These are phyloP conservation scores for Vaccinium vitisidaea DNA, from an alignment of 148 eudicot genomes.

Conservation along the genomic window DNA sequence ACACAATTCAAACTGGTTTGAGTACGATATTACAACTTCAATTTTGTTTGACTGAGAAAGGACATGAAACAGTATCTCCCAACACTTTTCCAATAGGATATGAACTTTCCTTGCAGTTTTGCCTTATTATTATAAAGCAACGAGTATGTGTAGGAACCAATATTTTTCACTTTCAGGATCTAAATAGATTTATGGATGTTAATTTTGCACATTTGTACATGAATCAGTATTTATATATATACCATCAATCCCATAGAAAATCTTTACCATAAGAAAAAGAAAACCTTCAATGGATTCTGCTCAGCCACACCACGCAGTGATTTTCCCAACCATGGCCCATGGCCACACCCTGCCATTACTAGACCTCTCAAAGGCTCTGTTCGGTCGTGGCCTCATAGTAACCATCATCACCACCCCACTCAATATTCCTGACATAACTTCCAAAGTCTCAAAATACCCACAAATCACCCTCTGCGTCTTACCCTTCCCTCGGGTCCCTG, in stretches of 20 bases:
- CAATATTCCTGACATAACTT: not conserved
- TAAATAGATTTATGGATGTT: too few species aligned
- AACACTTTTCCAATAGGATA: too few species aligned
- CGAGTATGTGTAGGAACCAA: too few species aligned
- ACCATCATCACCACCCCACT: too few species aligned
- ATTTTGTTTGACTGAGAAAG: too few species aligned
- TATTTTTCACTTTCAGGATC: too few species aligned
- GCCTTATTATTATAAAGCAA: too few species aligned
- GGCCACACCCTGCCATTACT: constrained; percentile 3
- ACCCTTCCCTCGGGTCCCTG: not conserved
- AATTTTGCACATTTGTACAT: too few species aligned
- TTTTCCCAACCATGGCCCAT: not conserved
- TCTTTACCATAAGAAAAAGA: not conserved
- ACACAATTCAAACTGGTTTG: too few species aligned
- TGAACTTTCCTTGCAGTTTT: too few species aligned
- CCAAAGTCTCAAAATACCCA: constrained; percentile 1
- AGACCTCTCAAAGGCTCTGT: constrained; percentile 7
- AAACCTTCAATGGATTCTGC: not conserved
- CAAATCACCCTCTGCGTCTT: not conserved
- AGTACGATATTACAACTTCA: too few species aligned
- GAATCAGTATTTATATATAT: not conserved
- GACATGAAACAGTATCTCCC: too few species aligned
- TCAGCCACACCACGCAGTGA: not conserved
- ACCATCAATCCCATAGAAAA: not conserved
- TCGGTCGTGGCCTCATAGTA: not conserved